Conservation (phyloP, 2,329 filamentous ascomycete species). For the Monosporascus sp. region DNA sequence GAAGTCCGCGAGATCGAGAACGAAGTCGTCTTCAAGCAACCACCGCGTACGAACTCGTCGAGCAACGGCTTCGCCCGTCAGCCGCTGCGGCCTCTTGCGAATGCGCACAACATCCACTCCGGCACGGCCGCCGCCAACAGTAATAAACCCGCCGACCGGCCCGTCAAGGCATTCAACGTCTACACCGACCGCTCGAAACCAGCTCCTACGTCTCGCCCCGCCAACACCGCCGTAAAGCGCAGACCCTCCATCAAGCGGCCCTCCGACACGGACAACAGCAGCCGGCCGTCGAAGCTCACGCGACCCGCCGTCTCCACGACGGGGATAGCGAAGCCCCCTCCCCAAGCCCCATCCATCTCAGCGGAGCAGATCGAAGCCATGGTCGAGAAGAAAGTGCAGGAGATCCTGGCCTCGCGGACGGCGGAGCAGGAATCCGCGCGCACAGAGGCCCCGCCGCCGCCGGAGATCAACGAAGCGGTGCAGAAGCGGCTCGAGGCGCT, state of each 20-base stretch:
- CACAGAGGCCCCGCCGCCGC: slow-evolving; percentile 42
- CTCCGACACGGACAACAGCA: slow-evolving; percentile 33
- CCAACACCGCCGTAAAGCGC: slow-evolving; percentile 11
- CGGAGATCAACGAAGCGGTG: slow-evolving; percentile 67
- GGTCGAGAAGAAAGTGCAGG: slow-evolving; percentile 85
- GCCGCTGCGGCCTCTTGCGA: slow-evolving; percentile 70
- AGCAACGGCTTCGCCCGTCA: slow-evolving; percentile 52
- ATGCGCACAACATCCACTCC: slow-evolving; percentile 68
- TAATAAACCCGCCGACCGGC: slow-evolving; percentile 58
- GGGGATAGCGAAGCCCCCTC: slow-evolving; percentile 14
- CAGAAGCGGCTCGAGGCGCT: slow-evolving; percentile 77
- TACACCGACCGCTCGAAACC: slow-evolving; percentile 68
- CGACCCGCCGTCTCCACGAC: slow-evolving; percentile 14
- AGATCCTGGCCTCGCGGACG: slow-evolving; percentile 75
- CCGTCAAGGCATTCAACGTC: slow-evolving; percentile 78
- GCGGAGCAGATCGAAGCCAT: slow-evolving; percentile 80
- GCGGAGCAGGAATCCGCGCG: neutral
- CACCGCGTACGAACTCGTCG: slow-evolving; percentile 45
- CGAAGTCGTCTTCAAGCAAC: slow-evolving; percentile 80
- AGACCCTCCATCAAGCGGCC: slow-evolving; percentile 21
- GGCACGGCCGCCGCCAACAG: slow-evolving; percentile 46
- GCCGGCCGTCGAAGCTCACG: slow-evolving; percentile 22
- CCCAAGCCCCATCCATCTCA: slow-evolving; percentile 40
- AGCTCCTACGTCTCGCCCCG: slow-evolving; percentile 20
- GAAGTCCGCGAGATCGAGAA: slow-evolving; percentile 95